These are phyloP conservation scores for Phytophthora tubulina DNA, from an alignment of 352 stramenopile genomes.

Conservation along the genomic window DNA sequence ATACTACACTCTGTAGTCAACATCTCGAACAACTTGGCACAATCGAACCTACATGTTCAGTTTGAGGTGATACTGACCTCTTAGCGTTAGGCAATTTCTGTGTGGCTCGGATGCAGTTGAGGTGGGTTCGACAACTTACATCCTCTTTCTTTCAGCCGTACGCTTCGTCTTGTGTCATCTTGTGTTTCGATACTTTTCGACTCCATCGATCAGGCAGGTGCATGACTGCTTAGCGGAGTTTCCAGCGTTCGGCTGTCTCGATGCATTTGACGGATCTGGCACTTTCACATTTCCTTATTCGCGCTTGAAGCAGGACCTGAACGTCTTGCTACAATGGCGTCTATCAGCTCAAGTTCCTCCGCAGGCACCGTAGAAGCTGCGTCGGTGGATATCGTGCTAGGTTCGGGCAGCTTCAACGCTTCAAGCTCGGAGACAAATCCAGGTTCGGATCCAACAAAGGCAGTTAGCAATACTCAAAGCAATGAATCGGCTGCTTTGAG, in stretches of 20 bases:
- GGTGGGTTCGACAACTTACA: constrained; percentile 17
- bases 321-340: constrained; percentile 22
- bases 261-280: background rate
- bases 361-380: background rate
- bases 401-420: constrained; percentile 6
- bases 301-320: constrained; percentile 7
- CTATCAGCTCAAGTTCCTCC: constrained; percentile 26
- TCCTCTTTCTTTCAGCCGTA: constrained; percentile 10
- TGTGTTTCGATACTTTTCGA: constrained; percentile 27
- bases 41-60: constrained; percentile 16
- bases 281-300: constrained; percentile 36
- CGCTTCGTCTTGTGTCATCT: constrained; percentile 28
- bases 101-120: constrained; percentile 26
- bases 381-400: background rate
- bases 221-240: constrained; percentile 6
- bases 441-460: constrained; percentile 11
- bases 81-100: constrained; percentile 31
- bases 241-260: background rate
- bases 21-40: no score
- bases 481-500: constrained; percentile 7
- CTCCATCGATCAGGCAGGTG: background rate
- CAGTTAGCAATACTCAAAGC: background rate
- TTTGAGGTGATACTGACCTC: constrained; percentile 11
- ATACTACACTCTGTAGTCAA: no score
- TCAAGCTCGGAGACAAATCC: constrained; percentile 8